Conservation (phyloP, 257 asterid genomes). For the Plantago major region DNA sequence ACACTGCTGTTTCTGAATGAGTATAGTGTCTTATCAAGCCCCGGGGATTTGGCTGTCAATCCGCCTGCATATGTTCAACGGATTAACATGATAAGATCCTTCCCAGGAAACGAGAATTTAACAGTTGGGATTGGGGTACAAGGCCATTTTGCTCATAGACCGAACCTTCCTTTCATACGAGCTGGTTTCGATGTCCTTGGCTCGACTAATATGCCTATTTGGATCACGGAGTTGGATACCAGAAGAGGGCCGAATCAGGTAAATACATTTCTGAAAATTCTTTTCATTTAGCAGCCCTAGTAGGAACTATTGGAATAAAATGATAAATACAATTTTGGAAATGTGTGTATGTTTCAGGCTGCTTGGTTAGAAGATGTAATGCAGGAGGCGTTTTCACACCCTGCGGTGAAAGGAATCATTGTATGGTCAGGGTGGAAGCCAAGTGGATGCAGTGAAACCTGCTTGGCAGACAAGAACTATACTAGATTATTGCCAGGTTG, state of each 20-base stretch:
- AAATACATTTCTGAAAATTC: not conserved
- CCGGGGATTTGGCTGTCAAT: constrained; percentile 27
- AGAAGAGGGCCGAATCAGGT: constrained; percentile 36
- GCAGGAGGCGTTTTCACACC: constrained; percentile 56
- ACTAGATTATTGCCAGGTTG: constrained; percentile 15
- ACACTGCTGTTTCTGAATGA: constrained; percentile 46
- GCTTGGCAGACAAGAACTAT: constrained; percentile 20
- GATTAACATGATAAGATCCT: constrained; percentile 34
- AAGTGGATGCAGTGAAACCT: constrained; percentile 30
- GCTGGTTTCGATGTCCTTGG: constrained; percentile 45
- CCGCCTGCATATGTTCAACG: constrained; percentile 38
- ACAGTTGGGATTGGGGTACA: constrained; percentile 43
- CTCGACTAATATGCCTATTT: constrained; percentile 41
- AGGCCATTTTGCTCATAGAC: constrained; percentile 36
- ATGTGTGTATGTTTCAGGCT: constrained; percentile 4
- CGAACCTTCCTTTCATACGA: constrained; percentile 36
- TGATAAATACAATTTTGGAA: not conserved
- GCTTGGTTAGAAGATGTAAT: constrained; percentile 37
- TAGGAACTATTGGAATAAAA: not conserved
- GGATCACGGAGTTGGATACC: constrained; percentile 53
- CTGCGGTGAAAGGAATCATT: constrained; percentile 52
- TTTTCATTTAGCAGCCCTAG: not conserved
- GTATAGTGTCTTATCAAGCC: constrained; percentile 37
- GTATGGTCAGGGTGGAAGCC: constrained; percentile 60
- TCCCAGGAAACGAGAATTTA: constrained; percentile 42